A percentile compares a stretch with the other conserved stretches of the same genome.
Evolutionary conservation across 345 rosid genomes (phyloP).

Genomic region (Pugionium dolabratum): DNA sequence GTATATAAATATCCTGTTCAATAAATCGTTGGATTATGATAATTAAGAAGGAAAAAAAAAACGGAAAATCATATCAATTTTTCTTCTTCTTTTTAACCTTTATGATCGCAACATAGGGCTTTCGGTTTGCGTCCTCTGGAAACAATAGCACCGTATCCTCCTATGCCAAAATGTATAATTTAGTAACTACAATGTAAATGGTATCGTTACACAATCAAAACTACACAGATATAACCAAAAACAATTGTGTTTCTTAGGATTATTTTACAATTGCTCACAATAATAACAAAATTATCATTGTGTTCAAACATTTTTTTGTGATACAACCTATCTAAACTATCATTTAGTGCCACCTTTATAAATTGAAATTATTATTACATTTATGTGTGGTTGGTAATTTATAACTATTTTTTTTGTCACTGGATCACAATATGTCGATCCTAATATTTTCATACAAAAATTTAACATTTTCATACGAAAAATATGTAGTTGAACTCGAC

Average conservation of each 20-base stretch:
- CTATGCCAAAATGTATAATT: conserved; percentile 39
- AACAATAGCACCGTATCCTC: conserved; percentile 74
- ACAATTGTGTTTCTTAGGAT: background rate
- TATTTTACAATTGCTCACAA: background rate
- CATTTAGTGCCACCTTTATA: no score
- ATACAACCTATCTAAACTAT: no score
- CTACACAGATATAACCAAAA: background rate
- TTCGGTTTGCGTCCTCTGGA: conserved; percentile 57
- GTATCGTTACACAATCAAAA: background rate
- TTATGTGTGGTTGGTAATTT: no score
- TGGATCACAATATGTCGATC: no score
- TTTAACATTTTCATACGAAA: no score
- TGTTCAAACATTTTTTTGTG: no score
- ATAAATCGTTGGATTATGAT: conserved; percentile 4
- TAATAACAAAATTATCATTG: background rate
- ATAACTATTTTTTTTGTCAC: no score
- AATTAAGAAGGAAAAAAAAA: background rate
- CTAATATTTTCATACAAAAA: no score
- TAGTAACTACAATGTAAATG: background rate
- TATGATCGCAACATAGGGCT: conserved; percentile 87
- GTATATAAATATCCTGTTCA: conserved; percentile 60
- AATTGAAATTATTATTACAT: no score
- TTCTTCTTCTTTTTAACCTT: conserved; percentile 51
- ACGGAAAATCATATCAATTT: background rate
- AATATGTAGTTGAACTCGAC: no score